These are phyloP conservation scores for Coprinellus aureogranulatus DNA, from an alignment of 768 basidiomycete species.

Conservation along the genomic window DNA sequence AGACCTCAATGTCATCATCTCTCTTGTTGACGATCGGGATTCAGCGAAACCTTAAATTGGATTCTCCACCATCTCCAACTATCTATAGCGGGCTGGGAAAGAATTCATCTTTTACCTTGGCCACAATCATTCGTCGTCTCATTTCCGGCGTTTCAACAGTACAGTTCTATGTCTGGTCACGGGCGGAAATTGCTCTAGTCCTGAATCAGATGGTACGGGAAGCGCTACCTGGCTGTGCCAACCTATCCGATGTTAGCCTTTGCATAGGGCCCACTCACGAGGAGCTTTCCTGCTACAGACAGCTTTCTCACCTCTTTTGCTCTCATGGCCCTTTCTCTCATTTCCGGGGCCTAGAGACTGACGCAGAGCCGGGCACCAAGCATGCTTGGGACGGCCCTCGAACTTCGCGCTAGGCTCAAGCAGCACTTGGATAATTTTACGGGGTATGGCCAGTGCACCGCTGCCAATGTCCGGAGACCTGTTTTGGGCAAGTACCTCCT, in stretches of 20 bases:
- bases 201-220: constrained; percentile 41
- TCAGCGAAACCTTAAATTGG: constrained; percentile 27
- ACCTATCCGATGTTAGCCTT: constrained; percentile 34
- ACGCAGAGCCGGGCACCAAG: constrained; percentile 36
- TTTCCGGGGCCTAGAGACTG: constrained; percentile 37
- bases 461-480: constrained; percentile 29
- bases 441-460: constrained; percentile 1
- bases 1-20: constrained; percentile 44
- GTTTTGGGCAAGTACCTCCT: constrained; percentile 43
- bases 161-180: constrained; percentile 51
- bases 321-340: constrained; percentile 41
- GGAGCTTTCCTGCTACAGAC: constrained; percentile 48
- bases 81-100: constrained; percentile 20
- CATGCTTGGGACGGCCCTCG: constrained; percentile 36
- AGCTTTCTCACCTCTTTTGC: constrained; percentile 44
- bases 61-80: constrained; percentile 34
- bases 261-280: constrained; percentile 49
- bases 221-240: constrained; percentile 34
- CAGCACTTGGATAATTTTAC: constrained; percentile 30
- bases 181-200: constrained; percentile 35
- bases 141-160: constrained; percentile 30
- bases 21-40: constrained; percentile 41
- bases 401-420: constrained; percentile 37
- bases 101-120: constrained; percentile 34
- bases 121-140: constrained; percentile 34